Evolutionary conservation across 805 yeast genomes (phyloP), one percentile per base, ranked within the genome.

Genomic region (Starmerella apicola): DNA sequence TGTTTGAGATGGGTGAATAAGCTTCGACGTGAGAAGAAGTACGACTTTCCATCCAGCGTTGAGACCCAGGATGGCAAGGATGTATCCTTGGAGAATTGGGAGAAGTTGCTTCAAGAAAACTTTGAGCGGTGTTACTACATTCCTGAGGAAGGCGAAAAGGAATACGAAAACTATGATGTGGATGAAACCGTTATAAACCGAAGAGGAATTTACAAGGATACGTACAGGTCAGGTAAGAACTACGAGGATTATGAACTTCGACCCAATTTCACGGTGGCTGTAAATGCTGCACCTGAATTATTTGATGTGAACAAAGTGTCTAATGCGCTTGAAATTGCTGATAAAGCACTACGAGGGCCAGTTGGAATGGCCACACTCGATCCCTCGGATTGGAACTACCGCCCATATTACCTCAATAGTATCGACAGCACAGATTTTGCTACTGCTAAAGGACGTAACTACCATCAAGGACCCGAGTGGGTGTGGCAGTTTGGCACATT

Each of bases 391-490:
- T 71, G 76, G 64, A 86, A 88, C 60, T 88, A 91, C 59, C 70
- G 94, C 47, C 98, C 98, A 2, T 74, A 82, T 62, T 88, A 88
- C 60, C 66, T 66, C 54, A 91, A 88, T 57, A 64, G 84, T 35
- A 79, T 72, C 30, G 97, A 88, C 53, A 74, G 72, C 38, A 74
- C 70, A 4, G 95, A 88, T 59, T 91, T 85, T 68, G 84, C 93
- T 1, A 85, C 96, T 0, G 70, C 96, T 2, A 84, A 85, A 61
- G 98, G 98, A 23, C 72, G 97, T 53, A 91, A 91, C 62, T 88
- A 88, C 58, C 98, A 88, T 60, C 97, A 88, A 62, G 98, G 98
- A 2, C 98, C 98, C 2, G 98, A 91, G 57, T 88, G 98, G 98
- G 81, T 82, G 25, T 88, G 96, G 96, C 72, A 76, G 43, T 68